Evolutionary conservation across 2,329 filamentous ascomycete species (phyloP).

Genomic region (Trichoderma afroharzianum): DNA sequence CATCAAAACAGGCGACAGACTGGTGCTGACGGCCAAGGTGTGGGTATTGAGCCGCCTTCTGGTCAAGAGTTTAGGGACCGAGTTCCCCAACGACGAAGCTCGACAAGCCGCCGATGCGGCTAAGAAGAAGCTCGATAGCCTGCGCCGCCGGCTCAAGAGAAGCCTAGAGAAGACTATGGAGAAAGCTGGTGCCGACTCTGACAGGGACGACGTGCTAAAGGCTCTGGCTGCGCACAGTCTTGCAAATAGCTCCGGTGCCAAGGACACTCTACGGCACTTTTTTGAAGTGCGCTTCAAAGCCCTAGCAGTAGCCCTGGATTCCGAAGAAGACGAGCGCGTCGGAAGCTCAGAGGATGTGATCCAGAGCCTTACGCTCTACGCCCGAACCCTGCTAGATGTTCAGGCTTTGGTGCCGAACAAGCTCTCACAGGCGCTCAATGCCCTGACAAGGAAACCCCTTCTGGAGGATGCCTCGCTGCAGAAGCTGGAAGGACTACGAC

Average conservation of each 20-base stretch:
- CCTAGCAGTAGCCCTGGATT: constrained; percentile 60
- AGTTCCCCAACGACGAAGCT: constrained; percentile 31
- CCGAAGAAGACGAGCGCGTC: constrained; percentile 40
- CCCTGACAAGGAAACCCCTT: constrained; percentile 66
- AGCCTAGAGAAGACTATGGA: constrained; percentile 68
- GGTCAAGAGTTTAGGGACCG: constrained; percentile 65
- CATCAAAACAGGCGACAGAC: constrained; percentile 43
- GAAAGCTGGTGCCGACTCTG: constrained; percentile 51
- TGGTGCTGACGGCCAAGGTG: constrained; percentile 64
- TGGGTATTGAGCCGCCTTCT: constrained; percentile 73
- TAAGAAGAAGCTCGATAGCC: constrained; percentile 58
- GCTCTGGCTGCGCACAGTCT: constrained; percentile 80
- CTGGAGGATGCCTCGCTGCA: constrained; percentile 68
- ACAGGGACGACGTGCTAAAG: constrained; percentile 59
- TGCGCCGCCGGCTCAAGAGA: constrained; percentile 61
- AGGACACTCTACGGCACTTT: constrained; percentile 76
- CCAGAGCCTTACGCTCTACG: constrained; percentile 67
- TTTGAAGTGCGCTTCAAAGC: constrained; percentile 67
- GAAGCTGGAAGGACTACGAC: constrained; percentile 63
- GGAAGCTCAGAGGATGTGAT: constrained; percentile 50
- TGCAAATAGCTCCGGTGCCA: constrained; percentile 72
- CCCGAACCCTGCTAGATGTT: constrained; percentile 72
- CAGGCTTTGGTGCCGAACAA: constrained; percentile 71
- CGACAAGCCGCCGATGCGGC: constrained; percentile 52
- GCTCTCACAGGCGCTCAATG: constrained; percentile 64